phyloP scores from a whole-genome alignment of 768 basidiomycete genomes.

The Mrakia frigida region DNA sequence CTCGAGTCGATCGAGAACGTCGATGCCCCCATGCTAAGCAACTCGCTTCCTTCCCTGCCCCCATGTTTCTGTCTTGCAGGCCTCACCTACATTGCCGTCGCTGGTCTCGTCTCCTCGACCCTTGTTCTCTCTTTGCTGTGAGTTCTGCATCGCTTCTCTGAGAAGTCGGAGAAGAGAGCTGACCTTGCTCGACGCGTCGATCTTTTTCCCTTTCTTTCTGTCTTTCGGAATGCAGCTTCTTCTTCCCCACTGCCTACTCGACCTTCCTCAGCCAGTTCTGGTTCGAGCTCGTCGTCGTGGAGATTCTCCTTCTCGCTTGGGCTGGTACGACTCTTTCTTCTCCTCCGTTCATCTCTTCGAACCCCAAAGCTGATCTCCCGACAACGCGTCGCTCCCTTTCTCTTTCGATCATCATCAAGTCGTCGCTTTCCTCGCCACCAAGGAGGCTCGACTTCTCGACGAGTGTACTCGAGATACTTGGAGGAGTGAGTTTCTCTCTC shows the following conservation, averaged over 20 bases:
- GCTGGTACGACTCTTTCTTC: neutral
- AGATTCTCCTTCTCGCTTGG: neutral
- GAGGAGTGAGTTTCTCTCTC: neutral
- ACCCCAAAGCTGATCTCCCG: too few species aligned
- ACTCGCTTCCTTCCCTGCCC: neutral
- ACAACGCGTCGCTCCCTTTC: neutral
- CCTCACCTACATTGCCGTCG: neutral
- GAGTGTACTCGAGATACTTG: neutral
- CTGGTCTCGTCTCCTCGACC: neutral
- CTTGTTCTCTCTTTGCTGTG: neutral
- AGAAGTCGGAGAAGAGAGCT: too few species aligned
- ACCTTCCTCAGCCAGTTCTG: slow-evolving; percentile 5
- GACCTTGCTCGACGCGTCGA: neutral
- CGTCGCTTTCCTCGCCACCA: slow-evolving; percentile 10
- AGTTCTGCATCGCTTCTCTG: neutral
- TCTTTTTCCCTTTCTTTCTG: too few species aligned
- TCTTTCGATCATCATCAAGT: neutral
- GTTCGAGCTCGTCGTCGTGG: slow-evolving; percentile 10
- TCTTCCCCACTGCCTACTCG: neutral
- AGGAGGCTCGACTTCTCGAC: neutral
- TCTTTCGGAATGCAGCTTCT: too few species aligned
- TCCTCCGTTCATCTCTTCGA: neutral
- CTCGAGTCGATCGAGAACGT: neutral
- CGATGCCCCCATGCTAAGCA: neutral
- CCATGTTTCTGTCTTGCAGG: neutral